A percentile compares a stretch with the other conserved stretches of the same genome.
These are phyloP conservation scores for Balamuthia mandrillaris DNA, from an alignment of 208 protist species.

Conservation along the genomic window DNA sequence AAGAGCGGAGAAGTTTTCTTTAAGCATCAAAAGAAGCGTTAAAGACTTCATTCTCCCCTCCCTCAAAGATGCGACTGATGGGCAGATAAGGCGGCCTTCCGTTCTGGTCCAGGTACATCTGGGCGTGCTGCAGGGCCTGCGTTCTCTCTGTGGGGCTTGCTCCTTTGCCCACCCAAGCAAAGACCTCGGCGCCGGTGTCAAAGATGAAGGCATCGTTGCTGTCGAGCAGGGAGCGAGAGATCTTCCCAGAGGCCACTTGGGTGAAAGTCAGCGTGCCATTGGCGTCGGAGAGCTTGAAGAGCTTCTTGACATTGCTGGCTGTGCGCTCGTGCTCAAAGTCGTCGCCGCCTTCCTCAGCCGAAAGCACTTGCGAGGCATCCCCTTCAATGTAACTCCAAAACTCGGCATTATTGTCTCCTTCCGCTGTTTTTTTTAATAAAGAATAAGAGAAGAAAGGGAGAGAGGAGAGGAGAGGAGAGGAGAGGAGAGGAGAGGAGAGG, in stretches of 20 bases:
- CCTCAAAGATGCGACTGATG: not conserved
- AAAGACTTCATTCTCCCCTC: not conserved
- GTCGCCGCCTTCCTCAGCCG: no score
- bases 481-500: not conserved
- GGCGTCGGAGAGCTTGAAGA: constrained; percentile 47
- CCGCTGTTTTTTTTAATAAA: constrained; percentile 26
- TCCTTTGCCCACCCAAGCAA: constrained; percentile 56
- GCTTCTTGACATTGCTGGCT: not conserved
- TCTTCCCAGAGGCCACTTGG: not conserved
- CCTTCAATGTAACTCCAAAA: not conserved
- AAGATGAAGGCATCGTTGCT: constrained; percentile 69
- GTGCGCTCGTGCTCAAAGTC: not conserved
- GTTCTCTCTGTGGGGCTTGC: not conserved
- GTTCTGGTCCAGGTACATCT: not conserved
- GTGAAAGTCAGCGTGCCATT: constrained; percentile 49
- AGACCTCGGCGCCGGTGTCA: constrained; percentile 58
- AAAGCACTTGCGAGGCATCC: not conserved
- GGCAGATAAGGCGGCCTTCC: no score
- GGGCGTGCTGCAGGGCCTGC: not conserved
- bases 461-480: not conserved
- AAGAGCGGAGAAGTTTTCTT: not conserved
- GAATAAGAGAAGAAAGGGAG: not conserved
- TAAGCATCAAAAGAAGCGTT: not conserved
- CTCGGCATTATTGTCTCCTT: not conserved
- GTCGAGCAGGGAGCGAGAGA: constrained; percentile 45